Evolutionary conservation across 345 rosid species (phyloP).

Genomic region (Murraya koenigii): DNA sequence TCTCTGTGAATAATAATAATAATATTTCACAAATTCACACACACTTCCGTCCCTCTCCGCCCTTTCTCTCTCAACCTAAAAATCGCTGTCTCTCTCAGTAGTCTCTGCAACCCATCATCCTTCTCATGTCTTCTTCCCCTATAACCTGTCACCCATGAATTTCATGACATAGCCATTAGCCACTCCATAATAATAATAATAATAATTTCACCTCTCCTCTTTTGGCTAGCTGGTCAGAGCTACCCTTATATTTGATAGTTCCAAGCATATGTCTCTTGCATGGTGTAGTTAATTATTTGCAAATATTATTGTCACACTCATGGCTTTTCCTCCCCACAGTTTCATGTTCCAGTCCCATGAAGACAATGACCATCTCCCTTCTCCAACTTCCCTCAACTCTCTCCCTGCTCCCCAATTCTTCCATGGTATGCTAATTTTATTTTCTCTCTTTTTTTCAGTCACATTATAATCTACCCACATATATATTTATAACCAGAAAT

Average conservation of each 20-base stretch:
- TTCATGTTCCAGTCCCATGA: constrained; percentile 70
- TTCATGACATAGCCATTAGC: constrained; percentile 20
- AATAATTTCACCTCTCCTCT: background rate
- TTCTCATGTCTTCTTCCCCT: constrained; percentile 31
- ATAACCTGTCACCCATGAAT: constrained; percentile 28
- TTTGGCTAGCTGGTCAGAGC: background rate
- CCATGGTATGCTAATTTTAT: constrained; percentile 38
- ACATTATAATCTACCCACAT: background rate
- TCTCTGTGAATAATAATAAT: constrained; percentile 14
- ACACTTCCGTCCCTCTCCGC: constrained; percentile 26
- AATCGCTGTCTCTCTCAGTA: constrained; percentile 33
- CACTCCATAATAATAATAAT: constrained; percentile 2
- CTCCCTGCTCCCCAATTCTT: constrained; percentile 67
- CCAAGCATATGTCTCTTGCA: background rate
- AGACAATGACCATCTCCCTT: constrained; percentile 54
- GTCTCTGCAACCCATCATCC: constrained; percentile 34
- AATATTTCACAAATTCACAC: constrained; percentile 28
- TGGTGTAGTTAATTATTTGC: background rate
- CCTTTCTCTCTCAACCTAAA: constrained; percentile 20
- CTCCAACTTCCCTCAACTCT: constrained; percentile 50
- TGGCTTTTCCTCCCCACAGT: constrained; percentile 73
- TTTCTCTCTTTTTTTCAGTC: background rate
- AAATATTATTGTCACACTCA: constrained; percentile 11
- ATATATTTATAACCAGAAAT: background rate
- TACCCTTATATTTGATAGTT: background rate